These are phyloP conservation scores for Akanthomyces lecanii DNA, from an alignment of 2,329 filamentous ascomycete genomes.

Conservation along the genomic window DNA sequence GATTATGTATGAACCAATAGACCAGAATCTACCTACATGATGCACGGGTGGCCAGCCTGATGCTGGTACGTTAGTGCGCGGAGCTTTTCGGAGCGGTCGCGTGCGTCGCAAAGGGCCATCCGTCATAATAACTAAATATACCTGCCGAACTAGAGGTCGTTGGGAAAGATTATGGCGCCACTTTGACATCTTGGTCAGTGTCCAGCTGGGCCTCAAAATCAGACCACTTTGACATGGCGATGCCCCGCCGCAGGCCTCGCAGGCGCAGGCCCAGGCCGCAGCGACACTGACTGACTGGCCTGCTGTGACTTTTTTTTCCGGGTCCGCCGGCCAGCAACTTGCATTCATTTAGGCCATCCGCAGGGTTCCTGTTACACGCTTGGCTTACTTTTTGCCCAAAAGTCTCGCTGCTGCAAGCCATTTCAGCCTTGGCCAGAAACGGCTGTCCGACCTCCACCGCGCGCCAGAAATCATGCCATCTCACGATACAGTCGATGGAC, in stretches of 20 bases:
- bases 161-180: conserved; percentile 13
- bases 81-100: conserved; percentile 4
- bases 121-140: background rate
- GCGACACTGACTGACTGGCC: background rate
- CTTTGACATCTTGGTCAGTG: conserved; percentile 10
- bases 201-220: conserved; percentile 16
- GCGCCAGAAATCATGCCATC: conserved; percentile 17
- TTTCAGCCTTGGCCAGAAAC: conserved; percentile 13
- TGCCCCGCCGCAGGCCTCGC: conserved; percentile 3
- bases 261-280: background rate
- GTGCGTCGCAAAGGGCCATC: background rate
- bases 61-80: background rate
- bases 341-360: background rate
- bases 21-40: background rate
- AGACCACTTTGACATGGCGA: conserved; percentile 17
- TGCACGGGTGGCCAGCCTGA: conserved; percentile 2
- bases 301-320: background rate
- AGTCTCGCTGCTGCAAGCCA: conserved; percentile 1
- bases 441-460: conserved; percentile 7
- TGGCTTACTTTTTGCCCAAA: conserved; percentile 2
- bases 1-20: conserved; percentile 2
- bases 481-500: conserved; percentile 13
- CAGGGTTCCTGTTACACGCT: conserved; percentile 2
- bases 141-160: background rate
- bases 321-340: background rate